Conservation (phyloP, 208 protist genomes). For the Phytomonas francai region DNA sequence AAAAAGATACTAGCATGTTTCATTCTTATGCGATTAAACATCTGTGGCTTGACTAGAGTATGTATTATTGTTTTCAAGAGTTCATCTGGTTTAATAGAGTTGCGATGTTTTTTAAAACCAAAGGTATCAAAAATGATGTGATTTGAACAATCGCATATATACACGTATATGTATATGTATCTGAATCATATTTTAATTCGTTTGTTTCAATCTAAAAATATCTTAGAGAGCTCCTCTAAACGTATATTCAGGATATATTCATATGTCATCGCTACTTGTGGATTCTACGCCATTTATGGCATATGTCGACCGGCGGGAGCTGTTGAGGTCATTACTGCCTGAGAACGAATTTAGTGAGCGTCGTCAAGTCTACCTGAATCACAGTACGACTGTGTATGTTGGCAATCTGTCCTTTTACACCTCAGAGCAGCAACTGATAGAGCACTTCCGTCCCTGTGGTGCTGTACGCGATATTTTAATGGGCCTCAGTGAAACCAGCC, state of each 20-base stretch:
- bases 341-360: conserved; percentile 56
- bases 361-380: conserved; percentile 61
- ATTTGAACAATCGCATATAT: not conserved
- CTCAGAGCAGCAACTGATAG: conserved; percentile 95
- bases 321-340: conserved; percentile 58
- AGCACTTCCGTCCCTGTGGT: conserved; percentile 92
- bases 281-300: conserved; percentile 54
- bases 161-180: not conserved
- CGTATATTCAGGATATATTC: not conserved
- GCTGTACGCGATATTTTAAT: conserved; percentile 96
- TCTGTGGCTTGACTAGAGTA: not conserved
- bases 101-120: conserved; percentile 8
- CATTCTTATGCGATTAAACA: not conserved
- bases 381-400: conserved; percentile 94
- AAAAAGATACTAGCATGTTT: not conserved
- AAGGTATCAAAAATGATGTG: conserved; percentile 2
- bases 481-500: conserved; percentile 92
- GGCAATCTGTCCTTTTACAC: conserved; percentile 98
- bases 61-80: not conserved
- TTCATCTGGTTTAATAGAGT: not conserved
- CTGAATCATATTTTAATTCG: not conserved
- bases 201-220: conserved; percentile 4
- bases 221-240: not conserved
- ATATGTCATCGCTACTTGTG: conserved; percentile 53
- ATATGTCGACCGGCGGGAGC: conserved; percentile 81